These are phyloP conservation scores for Cercophora samala DNA, from an alignment of 495 filamentous ascomycete genomes.

Conservation along the genomic window DNA sequence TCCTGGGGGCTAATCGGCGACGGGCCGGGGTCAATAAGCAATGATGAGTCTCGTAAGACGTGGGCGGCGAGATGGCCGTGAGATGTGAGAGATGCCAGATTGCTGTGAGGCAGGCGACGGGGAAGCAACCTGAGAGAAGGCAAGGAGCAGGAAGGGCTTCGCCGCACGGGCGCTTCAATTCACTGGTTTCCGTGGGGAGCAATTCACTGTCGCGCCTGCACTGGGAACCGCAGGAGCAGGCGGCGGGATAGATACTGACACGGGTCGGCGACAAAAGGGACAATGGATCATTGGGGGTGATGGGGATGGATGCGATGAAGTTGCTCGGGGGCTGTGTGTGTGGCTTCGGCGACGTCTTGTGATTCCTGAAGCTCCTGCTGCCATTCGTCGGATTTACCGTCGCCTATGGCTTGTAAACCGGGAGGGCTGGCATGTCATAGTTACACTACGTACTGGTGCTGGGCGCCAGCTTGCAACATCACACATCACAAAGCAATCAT, in stretches of 20 bases:
- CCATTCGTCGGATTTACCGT: conserved; percentile 9
- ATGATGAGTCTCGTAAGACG: background rate
- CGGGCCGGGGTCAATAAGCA: background rate
- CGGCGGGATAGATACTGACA: background rate
- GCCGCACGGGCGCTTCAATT: background rate
- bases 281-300: background rate
- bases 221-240: background rate
- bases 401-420: background rate
- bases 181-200: background rate
- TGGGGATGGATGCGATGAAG: background rate
- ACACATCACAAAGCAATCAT: background rate
- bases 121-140: no score
- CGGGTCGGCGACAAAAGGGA: background rate
- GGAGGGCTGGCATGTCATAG: no score
- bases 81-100: background rate
- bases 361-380: conserved; percentile 6
- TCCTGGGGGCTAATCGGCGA: background rate
- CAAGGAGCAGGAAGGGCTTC: background rate
- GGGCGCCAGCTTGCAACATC: no score
- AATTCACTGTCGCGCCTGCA: background rate
- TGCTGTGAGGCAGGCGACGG: background rate
- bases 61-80: no score
- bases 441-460: background rate
- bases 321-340: background rate
- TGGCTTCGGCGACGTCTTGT: conserved; percentile 13